Evolutionary conservation across 1,139 yeast genomes (phyloP).

Genomic region (Tardiomyces digboiensis): DNA sequence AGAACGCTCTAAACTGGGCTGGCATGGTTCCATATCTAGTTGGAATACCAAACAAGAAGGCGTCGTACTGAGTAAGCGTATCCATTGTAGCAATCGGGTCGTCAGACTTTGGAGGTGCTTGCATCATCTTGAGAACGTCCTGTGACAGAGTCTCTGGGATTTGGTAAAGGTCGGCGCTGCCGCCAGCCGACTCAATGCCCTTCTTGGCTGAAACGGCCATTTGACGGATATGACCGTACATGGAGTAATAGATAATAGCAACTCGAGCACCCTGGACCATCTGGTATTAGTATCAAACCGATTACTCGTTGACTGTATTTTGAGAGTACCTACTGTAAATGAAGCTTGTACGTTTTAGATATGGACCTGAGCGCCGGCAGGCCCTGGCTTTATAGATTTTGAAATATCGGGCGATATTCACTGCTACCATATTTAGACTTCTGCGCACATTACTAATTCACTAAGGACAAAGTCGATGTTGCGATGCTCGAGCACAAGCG

Average conservation of each 20-base stretch:
- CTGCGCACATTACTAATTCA: too few species aligned
- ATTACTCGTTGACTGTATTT: too few species aligned
- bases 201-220: constrained; percentile 57
- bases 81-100: constrained; percentile 58
- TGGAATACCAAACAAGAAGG: constrained; percentile 68
- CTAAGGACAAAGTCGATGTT: too few species aligned
- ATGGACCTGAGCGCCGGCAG: too few species aligned
- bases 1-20: constrained; percentile 68
- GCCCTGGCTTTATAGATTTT: too few species aligned
- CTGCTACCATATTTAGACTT: too few species aligned
- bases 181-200: constrained; percentile 68
- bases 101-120: constrained; percentile 49
- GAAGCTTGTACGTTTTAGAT: too few species aligned
- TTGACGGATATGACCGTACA: constrained; percentile 65
- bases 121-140: constrained; percentile 46
- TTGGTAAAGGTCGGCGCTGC: constrained; percentile 58
- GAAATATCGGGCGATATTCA: too few species aligned
- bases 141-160: constrained; percentile 65
- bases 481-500: too few species aligned
- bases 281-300: too few species aligned
- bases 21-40: constrained; percentile 75
- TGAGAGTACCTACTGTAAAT: too few species aligned
- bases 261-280: too few species aligned
- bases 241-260: constrained; percentile 65
- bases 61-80: constrained; percentile 55